A percentile compares a stretch with the other conserved stretches of the same genome.
phyloP scores from a whole-genome alignment of 1,139 yeast species.

The Schizosaccharomyces versatilis region DNA sequence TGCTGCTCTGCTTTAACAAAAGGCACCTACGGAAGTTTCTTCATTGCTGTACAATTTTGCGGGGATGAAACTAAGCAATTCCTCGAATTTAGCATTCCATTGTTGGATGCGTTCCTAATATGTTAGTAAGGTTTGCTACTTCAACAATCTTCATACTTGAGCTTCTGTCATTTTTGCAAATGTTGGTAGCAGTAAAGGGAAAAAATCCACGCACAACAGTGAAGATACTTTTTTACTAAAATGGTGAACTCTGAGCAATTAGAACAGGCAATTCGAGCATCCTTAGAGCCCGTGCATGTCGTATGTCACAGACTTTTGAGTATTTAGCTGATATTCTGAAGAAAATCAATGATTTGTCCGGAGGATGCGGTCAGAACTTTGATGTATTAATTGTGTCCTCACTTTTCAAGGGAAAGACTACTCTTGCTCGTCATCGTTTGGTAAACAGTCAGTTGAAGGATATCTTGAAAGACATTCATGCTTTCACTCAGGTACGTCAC shows the following conservation, averaged over 20 bases:
- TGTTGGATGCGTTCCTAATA: neutral
- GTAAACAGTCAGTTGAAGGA: conserved; percentile 61
- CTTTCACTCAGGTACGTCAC: conserved; percentile 76
- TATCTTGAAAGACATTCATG: conserved; percentile 72
- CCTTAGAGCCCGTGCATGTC: neutral
- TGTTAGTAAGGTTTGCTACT: neutral
- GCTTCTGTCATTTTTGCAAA: neutral
- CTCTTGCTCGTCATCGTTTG: conserved; percentile 62
- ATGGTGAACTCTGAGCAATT: neutral
- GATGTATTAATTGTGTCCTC: conserved; percentile 63
- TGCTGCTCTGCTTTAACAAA: neutral
- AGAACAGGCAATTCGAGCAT: neutral
- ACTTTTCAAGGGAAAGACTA: conserved; percentile 57
- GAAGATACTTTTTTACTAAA: neutral
- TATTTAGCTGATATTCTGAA: neutral
- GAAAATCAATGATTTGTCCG: conserved; percentile 16
- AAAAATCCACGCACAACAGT: no score
- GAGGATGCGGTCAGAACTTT: conserved; percentile 77
- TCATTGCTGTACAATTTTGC: neutral
- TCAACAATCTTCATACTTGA: neutral
- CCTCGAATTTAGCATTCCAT: neutral
- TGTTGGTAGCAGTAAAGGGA: no score
- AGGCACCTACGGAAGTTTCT: neutral
- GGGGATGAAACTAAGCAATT: neutral
- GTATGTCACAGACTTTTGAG: neutral